Conservation (phyloP, 139 green algal genomes). For the Chlamydomonas sp. region DNA sequence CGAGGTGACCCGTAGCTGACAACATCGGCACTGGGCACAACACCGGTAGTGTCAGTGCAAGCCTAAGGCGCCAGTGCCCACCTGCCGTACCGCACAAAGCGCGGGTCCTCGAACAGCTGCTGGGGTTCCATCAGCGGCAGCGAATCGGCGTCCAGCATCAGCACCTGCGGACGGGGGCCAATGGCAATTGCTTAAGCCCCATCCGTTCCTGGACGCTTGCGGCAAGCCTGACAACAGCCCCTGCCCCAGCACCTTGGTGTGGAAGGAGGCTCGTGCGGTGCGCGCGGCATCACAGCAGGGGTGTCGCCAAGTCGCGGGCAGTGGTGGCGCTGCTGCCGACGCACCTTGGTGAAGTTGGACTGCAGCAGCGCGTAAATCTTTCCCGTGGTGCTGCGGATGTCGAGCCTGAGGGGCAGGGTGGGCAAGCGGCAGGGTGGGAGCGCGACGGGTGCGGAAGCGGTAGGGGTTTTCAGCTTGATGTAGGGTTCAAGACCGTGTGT, state of each 20-base stretch:
- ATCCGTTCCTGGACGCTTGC: too few species aligned
- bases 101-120: constrained; percentile 41
- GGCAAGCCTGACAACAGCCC: too few species aligned
- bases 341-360: constrained; percentile 42
- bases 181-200: too few species aligned
- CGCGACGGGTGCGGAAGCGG: too few species aligned
- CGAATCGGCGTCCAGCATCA: constrained; percentile 37
- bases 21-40: too few species aligned
- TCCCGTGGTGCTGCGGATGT: constrained; percentile 25
- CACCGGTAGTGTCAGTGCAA: too few species aligned
- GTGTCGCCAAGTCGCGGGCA: neutral
- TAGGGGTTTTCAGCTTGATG: too few species aligned
- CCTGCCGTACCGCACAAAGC: constrained; percentile 46
- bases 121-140: constrained; percentile 30
- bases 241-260: too few species aligned
- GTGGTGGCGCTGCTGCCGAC: neutral
- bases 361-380: constrained; percentile 51
- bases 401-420: neutral
- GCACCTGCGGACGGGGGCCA: neutral
- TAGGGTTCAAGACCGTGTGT: too few species aligned
- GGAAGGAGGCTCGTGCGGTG: too few species aligned
- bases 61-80: neutral
- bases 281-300: too few species aligned
- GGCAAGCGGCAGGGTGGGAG: neutral
- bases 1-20: too few species aligned